Percentiles rank a stretch among this genome's conserved stretches.
Conservation (phyloP, 495 filamentous ascomycete genomes). For the Aspergillus kassunensis region DNA sequence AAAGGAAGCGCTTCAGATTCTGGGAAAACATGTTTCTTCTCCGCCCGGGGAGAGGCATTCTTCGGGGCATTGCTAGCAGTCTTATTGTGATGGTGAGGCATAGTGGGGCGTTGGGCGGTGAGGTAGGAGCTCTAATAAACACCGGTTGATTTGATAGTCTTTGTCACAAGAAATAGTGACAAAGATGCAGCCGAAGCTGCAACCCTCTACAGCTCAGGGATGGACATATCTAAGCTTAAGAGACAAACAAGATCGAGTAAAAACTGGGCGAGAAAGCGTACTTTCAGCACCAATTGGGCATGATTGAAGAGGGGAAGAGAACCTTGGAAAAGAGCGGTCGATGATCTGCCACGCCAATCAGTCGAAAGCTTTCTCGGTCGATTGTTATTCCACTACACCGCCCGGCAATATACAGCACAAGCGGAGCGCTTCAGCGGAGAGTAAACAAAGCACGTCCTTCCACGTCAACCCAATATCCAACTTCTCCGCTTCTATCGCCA, state of each 20-base stretch:
- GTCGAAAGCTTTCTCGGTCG: neutral
- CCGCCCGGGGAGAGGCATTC: conserved; percentile 30
- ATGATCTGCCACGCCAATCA: conserved; percentile 4
- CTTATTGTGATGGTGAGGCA: conserved; percentile 50
- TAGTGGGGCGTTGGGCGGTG: conserved; percentile 40
- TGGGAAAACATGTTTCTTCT: conserved; percentile 30
- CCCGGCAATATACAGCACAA: conserved; percentile 9
- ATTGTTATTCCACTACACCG: conserved; percentile 12
- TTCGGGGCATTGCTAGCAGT: conserved; percentile 30
- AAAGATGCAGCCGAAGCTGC: conserved; percentile 42
- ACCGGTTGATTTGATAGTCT: conserved; percentile 22
- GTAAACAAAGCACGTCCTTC: conserved; percentile 33
- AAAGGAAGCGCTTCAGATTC: conserved; percentile 26
- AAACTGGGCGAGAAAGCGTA: conserved; percentile 6
- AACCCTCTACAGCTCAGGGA: conserved; percentile 33
- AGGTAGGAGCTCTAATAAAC: conserved; percentile 17
- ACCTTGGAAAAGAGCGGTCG: conserved; percentile 14
- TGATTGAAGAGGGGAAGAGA: conserved; percentile 8
- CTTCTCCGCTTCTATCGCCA: conserved; percentile 10
- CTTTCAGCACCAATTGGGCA: conserved; percentile 5
- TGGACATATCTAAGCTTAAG: conserved; percentile 18
- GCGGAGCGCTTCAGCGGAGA: conserved; percentile 2
- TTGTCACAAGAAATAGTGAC: conserved; percentile 29
- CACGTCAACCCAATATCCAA: conserved; percentile 24
- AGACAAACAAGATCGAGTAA: conserved; percentile 6